A percentile compares a stretch with the other conserved stretches of the same genome.
Conservation (phyloP, 768 basidiomycete genomes). For the Tephrocybe sp. region DNA sequence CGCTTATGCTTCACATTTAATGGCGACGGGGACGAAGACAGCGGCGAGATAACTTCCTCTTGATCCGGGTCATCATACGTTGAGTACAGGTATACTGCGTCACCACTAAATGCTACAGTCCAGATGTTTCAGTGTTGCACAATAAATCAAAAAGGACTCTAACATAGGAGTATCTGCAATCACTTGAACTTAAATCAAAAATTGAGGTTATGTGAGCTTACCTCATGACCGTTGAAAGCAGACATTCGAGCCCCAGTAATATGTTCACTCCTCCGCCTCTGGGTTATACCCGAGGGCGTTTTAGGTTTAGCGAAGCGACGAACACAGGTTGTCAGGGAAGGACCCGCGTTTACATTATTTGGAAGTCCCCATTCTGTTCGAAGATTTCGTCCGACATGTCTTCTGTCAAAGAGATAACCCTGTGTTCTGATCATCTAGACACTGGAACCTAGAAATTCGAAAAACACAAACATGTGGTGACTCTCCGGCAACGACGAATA, state of each 20-base stretch:
- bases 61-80: slow-evolving; percentile 57
- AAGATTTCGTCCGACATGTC: slow-evolving; percentile 62
- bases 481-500: slow-evolving; percentile 83
- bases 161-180: slow-evolving; percentile 61
- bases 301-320: slow-evolving; percentile 65
- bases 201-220: slow-evolving; percentile 24
- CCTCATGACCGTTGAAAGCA: slow-evolving; percentile 70
- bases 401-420: slow-evolving; percentile 83
- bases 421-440: slow-evolving; percentile 23
- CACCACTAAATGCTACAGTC: slow-evolving; percentile 63
- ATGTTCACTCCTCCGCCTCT: slow-evolving; percentile 44
- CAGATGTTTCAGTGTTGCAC: slow-evolving; percentile 5
- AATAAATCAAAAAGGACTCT: slow-evolving; percentile 21
- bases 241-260: slow-evolving; percentile 79
- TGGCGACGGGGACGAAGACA: slow-evolving; percentile 25
- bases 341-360: slow-evolving; percentile 33
- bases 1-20: slow-evolving; percentile 22
- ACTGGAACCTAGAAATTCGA: not conserved
- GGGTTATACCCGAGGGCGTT: slow-evolving; percentile 24
- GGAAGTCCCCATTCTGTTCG: slow-evolving; percentile 70
- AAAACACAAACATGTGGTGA: slow-evolving; percentile 61
- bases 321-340: slow-evolving; percentile 67
- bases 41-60: slow-evolving; percentile 16
- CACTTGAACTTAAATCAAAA: not conserved
- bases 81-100: slow-evolving; percentile 73